Evolutionary conservation across 1,284 basidiomycete genomes (phyloP), one percentile per base, ranked within the genome.

Genomic region (Ganoderma meredithae): DNA sequence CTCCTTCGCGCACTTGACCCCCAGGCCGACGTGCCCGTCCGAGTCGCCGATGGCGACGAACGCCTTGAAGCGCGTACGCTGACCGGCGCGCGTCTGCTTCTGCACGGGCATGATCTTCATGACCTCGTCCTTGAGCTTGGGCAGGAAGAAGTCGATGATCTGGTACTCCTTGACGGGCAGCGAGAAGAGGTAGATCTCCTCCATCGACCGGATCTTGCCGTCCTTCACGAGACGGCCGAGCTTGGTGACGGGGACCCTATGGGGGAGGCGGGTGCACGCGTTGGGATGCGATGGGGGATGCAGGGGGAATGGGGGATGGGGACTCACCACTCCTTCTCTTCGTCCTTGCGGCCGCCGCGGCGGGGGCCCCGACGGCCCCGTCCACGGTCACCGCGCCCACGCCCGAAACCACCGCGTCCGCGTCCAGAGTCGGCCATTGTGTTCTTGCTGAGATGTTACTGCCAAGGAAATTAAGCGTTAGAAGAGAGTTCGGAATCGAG

Each of bases 31-130:
- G 83, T 99, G 98, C 70, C 97, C 98, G 80, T 99, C 95, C 77
- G 90, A 95, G 85, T 99, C 98, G 82, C 98, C 98, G 79, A 99
- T 98, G 72, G 98, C 98, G 79, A 99, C 98, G 85, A 99, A 99
- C 44, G 98, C 97, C 89, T 99, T 99, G 92, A 99, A 99, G 75
- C 97, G 94, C 73, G 98, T 99, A 78, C 98, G 95, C 85, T 99
- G 98, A 84, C 98, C 98, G 78, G 98, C 98, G 80, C 96, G 96
- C 72, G 98, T 99, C 85, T 99, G 98, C 87, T 99, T 99, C 87
- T 99, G 98, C 71, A 99, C 98, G 77, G 98, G 98, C 93, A 96
- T 97, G 83, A 99, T 99, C 84, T 97, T 98, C 98, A 99, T 99
- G 76, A 99, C 97, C 84, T 99, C 97, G 80, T 99, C 96, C 89